phyloP scores from a whole-genome alignment of 2,329 filamentous ascomycete genomes.

The Magnaporthiopsis poae region DNA sequence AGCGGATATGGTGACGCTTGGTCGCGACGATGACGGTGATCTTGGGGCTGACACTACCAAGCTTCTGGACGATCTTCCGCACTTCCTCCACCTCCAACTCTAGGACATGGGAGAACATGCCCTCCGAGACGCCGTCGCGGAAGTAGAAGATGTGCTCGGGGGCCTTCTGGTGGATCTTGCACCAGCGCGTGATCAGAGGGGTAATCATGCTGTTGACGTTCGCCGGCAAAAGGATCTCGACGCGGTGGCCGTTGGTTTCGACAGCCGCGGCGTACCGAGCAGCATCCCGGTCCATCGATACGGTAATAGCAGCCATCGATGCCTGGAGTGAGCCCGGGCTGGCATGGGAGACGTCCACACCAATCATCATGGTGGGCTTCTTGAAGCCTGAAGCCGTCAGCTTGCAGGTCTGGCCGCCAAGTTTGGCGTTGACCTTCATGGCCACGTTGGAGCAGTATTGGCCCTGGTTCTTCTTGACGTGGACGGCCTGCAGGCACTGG shows the following conservation, averaged over 20 bases:
- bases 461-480: slow-evolving; percentile 58
- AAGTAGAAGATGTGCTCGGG: slow-evolving; percentile 82
- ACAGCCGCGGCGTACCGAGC: slow-evolving; percentile 70
- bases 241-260: slow-evolving; percentile 72
- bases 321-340: slow-evolving; percentile 55
- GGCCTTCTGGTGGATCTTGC: slow-evolving; percentile 38
- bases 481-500: slow-evolving; percentile 65
- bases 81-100: slow-evolving; percentile 67
- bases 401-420: slow-evolving; percentile 66
- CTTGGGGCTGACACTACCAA: slow-evolving; percentile 37
- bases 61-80: slow-evolving; percentile 45
- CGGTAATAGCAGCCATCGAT: slow-evolving; percentile 80
- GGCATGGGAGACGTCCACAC: slow-evolving; percentile 81
- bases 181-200: slow-evolving; percentile 57
- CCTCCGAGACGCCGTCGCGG: slow-evolving; percentile 83
- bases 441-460: slow-evolving; percentile 91
- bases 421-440: slow-evolving; percentile 95
- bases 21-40: slow-evolving; percentile 81
- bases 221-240: slow-evolving; percentile 63
- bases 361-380: slow-evolving; percentile 69
- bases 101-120: slow-evolving; percentile 72
- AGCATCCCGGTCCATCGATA: slow-evolving; percentile 62
- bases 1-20: slow-evolving; percentile 88
- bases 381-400: slow-evolving; percentile 28
- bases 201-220: slow-evolving; percentile 60